Base-by-base conservation (phyloP, 2,329 filamentous ascomycete genomes). In the Microsporum canis region DNA sequence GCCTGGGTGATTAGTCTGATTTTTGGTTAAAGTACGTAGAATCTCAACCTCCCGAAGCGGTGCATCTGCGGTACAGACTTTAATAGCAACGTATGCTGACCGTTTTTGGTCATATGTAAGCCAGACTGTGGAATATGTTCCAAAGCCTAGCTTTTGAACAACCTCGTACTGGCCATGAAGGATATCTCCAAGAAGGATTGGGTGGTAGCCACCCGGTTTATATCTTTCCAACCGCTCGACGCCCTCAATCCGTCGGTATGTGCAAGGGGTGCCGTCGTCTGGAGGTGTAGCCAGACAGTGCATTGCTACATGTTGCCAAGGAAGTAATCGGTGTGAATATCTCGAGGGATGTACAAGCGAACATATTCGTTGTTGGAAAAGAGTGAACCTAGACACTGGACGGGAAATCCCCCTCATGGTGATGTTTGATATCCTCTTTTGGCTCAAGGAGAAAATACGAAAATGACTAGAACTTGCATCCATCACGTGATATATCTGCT, bases 51-150 rank as follows among this genome's bases (percentile, higher is more conserved):
- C 68, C 5, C 58, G 34, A 36, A 36, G 63, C 5, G 56, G 55
- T 34, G 55, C 62, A 38, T 66, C 53, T 57, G 69, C 65, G 33
- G 68, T 68, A 33, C 61, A 61, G 33, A 72, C 60, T 57, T 73
- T 73, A 1, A 72, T 47, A 17, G 69, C 69, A 62, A 72, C 68
- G 60, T 72, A 72, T n/a, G 36, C 61, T 3, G 66, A 58, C 0
- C 60, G 3, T 1, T 59, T 57, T 55, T 62, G 66, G 58, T 78
- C 75, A 3, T 64, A 69, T 10, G 74, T 73, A 60, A 77, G 65
- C 74, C 74, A 79, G 53, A 77, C 70, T 0, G 74, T 77, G 2
- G 75, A 77, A 64, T 71, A 75, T 2, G 68, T 68, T 7, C 76
- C 75, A 65, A 69, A 75, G 0, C 75, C 75, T 5, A 78, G 67